phyloP scores from a whole-genome alignment of 495 filamentous ascomycete genomes.

The Filosporella fistucella region DNA sequence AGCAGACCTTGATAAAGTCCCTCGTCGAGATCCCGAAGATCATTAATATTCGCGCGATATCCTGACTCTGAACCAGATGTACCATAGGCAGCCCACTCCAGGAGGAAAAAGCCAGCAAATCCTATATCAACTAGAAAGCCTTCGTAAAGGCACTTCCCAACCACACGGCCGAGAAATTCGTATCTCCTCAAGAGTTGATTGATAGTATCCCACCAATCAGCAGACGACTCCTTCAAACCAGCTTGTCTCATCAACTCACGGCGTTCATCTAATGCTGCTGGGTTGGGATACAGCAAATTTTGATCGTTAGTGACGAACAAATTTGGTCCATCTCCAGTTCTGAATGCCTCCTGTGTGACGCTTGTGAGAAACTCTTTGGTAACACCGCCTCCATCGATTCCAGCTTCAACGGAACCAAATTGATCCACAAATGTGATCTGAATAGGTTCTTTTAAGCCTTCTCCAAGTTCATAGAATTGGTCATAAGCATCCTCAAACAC shows the following conservation, averaged over 20 bases:
- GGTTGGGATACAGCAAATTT: slow-evolving; percentile 87
- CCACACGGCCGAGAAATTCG: slow-evolving; percentile 87
- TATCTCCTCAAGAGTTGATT: slow-evolving; percentile 66
- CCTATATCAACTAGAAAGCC: slow-evolving; percentile 91
- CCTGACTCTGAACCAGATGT: slow-evolving; percentile 56
- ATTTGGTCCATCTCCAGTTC: slow-evolving; percentile 38
- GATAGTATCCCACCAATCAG: slow-evolving; percentile 53
- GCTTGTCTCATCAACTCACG: slow-evolving; percentile 51
- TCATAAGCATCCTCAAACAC: slow-evolving; percentile 84
- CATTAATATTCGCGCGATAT: slow-evolving; percentile 86
- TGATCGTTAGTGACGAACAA: slow-evolving; percentile 86
- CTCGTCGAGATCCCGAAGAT: slow-evolving; percentile 88
- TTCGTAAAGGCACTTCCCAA: slow-evolving; percentile 98
- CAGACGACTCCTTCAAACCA: slow-evolving; percentile 46
- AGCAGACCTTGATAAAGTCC: slow-evolving; percentile 90
- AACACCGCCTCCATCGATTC: slow-evolving; percentile 95
- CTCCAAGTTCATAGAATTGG: slow-evolving; percentile 77
- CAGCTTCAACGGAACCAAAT: slow-evolving; percentile 82
- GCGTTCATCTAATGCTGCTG: slow-evolving; percentile 69
- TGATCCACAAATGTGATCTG: slow-evolving; percentile 96
- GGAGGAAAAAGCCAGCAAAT: slow-evolving; percentile 93
- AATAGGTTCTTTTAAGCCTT: slow-evolving; percentile 90
- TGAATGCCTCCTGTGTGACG: slow-evolving; percentile 84
- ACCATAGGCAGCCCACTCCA: slow-evolving; percentile 85
- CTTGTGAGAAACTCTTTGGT: slow-evolving; percentile 97